Conservation (phyloP, 192 early-diverging fungal genomes). For the Thoreauomyces humboldtii region DNA sequence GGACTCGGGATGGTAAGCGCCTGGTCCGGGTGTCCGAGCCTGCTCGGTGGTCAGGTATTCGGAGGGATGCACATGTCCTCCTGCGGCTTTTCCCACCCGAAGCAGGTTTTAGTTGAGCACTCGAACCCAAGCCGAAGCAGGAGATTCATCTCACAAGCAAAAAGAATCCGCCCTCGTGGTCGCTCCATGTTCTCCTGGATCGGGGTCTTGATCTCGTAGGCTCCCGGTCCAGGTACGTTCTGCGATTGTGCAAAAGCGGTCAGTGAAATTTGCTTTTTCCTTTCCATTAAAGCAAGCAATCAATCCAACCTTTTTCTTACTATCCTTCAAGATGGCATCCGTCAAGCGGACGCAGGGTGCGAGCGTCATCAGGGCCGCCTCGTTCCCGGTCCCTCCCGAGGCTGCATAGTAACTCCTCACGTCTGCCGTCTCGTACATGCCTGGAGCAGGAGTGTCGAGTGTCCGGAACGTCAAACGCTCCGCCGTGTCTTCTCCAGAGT, state of each 20-base stretch:
- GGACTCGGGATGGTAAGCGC: slow-evolving; percentile 49
- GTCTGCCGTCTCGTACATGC: slow-evolving; percentile 33
- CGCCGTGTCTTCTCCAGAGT: neutral
- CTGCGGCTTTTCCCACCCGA: neutral
- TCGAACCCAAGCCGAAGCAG: neutral
- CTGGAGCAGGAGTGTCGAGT: slow-evolving; percentile 40
- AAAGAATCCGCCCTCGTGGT: slow-evolving; percentile 22
- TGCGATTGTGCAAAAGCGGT: no score
- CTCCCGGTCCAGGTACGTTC: slow-evolving; percentile 45
- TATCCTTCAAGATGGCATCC: slow-evolving; percentile 45
- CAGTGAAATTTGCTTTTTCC: no score
- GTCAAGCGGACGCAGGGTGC: slow-evolving; percentile 50
- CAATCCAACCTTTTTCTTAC: slow-evolving; percentile 36
- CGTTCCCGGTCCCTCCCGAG: slow-evolving; percentile 34
- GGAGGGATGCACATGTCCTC: slow-evolving; percentile 5
- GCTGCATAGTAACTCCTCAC: slow-evolving; percentile 27
- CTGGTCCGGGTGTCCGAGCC: slow-evolving; percentile 47
- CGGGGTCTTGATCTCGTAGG: slow-evolving; percentile 47
- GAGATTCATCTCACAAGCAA: slow-evolving; percentile 29
- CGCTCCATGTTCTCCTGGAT: slow-evolving; percentile 27
- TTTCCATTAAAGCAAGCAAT: no score
- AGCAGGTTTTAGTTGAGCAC: neutral
- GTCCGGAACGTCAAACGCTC: slow-evolving; percentile 35
- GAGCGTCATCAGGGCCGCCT: slow-evolving; percentile 52
- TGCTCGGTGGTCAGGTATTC: slow-evolving; percentile 34